Evolutionary conservation across 345 rosid species (phyloP).

Genomic region (Citrus sp.): DNA sequence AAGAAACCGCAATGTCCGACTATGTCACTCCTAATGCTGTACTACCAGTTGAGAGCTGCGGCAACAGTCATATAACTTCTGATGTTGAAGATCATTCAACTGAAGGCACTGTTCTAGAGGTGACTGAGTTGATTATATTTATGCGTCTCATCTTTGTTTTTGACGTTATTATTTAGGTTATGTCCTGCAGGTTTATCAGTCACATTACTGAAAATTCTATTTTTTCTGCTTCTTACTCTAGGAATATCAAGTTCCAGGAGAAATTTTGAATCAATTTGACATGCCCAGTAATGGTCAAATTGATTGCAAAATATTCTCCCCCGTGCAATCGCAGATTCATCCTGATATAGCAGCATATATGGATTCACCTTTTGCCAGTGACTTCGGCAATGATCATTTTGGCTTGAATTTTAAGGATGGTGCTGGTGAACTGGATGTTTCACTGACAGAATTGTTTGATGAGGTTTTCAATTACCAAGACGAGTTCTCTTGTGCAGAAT

Average conservation of each 20-base stretch:
- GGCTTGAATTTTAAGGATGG: slow-evolving; percentile 56
- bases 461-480: slow-evolving; percentile 44
- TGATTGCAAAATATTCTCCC: slow-evolving; percentile 45
- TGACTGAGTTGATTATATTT: slow-evolving; percentile 18
- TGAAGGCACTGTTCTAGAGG: slow-evolving; percentile 43
- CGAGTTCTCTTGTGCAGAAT: slow-evolving; percentile 42
- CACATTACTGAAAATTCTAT: too few relatives aligned
- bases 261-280: slow-evolving; percentile 20
- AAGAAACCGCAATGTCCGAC: slow-evolving; percentile 35
- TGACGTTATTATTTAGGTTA: neutral
- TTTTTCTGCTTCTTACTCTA: slow-evolving; percentile 22
- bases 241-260: slow-evolving; percentile 34
- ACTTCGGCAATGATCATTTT: slow-evolving; percentile 58
- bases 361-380: slow-evolving; percentile 59
- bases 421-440: slow-evolving; percentile 48
- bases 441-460: slow-evolving; percentile 47
- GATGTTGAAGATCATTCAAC: slow-evolving; percentile 45
- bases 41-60: slow-evolving; percentile 34
- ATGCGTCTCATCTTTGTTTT: neutral
- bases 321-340: slow-evolving; percentile 31
- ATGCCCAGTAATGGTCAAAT: slow-evolving; percentile 30
- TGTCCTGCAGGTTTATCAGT: neutral
- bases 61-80: slow-evolving; percentile 48
- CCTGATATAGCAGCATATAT: slow-evolving; percentile 33
- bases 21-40: slow-evolving; percentile 28